Base-by-base conservation (phyloP, 2,329 filamentous ascomycete genomes). In the Trichoderma sp. region DNA sequence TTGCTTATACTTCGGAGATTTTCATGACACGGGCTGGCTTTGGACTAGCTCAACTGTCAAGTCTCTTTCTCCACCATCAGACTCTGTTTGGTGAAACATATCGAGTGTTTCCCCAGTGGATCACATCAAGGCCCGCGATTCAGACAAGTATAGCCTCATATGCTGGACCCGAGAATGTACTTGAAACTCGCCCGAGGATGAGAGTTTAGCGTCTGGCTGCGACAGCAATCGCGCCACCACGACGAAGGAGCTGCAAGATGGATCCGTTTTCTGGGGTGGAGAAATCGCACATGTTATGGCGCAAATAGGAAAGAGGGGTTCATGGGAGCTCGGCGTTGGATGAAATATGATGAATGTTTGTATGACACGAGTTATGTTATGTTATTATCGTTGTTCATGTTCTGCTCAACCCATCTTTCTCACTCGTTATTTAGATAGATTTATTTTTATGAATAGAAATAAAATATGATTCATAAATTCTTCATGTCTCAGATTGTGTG, bases 241-340 rank as follows among this genome's bases (percentile, higher is more conserved):
- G 58, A 12, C n/a, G 21, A 32, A 58, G n/a, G n/a, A 34, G 26
- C 21, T 51, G 56, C 39, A 34, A 61, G 26, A 24, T 30, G 66
- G 57, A 61, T 69, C 39, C 57, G 34, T 32, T n/a, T 34, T 43
- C 32, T 21, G 51, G 26, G 63, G 67, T 58, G 57, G 67, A 70
- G 66, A 57, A 61, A 8, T 51, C 21, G 57, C 47, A 21, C 57
- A 26, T 47, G 26, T 69, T 58, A 60, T 47, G 26, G 65, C 67
- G 36, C 34, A 62, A 53, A 61, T 26, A 24, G 57, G 57, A 51
- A 32, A 51, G 56, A 69, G 56, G 65, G 65, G 36, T 69, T 57
- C 51, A 21, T 66, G 63, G n/a, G 53, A 28, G 26, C 30, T 28
- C 2, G 26, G 61, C 18, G 4, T 43, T 62, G 34, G 14, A 18